Conservation (phyloP, 2,329 filamentous ascomycete species). For the Ophiostoma ips region DNA sequence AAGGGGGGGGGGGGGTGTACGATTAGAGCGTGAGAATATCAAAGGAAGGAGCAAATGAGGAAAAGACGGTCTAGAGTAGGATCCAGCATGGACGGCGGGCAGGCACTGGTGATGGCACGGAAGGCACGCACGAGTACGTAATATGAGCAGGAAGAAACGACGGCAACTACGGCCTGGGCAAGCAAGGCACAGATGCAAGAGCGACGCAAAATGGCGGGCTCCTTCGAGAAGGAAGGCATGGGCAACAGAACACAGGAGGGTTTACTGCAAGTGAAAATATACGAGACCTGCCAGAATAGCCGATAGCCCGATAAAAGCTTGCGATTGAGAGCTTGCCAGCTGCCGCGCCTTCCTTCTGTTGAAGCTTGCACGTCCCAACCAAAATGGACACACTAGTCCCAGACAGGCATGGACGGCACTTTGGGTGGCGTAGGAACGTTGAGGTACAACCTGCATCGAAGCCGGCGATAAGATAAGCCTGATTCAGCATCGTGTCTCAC, state of each 20-base stretch:
- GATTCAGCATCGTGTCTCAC: no score
- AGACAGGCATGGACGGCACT: background rate
- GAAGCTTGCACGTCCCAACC: slow-evolving; percentile 11
- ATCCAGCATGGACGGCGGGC: background rate
- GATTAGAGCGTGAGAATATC: background rate
- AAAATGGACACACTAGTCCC: slow-evolving; percentile 7
- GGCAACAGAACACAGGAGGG: background rate
- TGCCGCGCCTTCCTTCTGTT: slow-evolving; percentile 7
- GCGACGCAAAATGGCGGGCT: no score
- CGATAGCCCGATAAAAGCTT: background rate
- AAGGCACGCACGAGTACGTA: background rate
- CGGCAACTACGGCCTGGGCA: background rate
- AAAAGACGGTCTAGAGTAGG: background rate
- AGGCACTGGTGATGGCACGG: background rate
- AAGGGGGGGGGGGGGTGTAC: background rate
- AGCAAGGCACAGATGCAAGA: background rate
- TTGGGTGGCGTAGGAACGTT: slow-evolving; percentile 9
- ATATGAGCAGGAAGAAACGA: background rate
- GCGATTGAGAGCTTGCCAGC: slow-evolving; percentile 2
- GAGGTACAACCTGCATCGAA: slow-evolving; percentile 7
- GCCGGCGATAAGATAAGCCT: slow-evolving; percentile 13
- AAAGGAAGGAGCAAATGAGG: background rate
- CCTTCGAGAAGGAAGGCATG: no score
- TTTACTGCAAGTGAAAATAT: background rate
- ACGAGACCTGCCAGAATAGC: no score